Percentiles rank a stretch among this genome's conserved stretches.
Evolutionary conservation across 768 basidiomycete species (phyloP).

Genomic region (Agrocybe praecox): DNA sequence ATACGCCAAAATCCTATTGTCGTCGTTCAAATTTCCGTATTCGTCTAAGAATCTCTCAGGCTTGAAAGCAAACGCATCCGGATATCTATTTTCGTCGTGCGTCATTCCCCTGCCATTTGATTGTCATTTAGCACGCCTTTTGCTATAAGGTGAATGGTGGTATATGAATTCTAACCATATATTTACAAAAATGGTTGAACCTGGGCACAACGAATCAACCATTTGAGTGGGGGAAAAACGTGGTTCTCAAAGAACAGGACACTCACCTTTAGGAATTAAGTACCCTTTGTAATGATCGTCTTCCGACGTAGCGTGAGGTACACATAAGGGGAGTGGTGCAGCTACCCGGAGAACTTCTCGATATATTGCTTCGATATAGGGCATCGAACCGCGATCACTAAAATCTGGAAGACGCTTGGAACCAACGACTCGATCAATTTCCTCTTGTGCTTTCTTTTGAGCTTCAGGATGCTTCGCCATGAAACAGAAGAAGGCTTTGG

Average conservation of each 20-base stretch:
- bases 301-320: slow-evolving; percentile 31
- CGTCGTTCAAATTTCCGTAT: slow-evolving; percentile 6
- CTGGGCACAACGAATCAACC: neutral
- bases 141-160: neutral
- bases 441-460: slow-evolving; percentile 38
- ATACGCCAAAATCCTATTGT: slow-evolving; percentile 10
- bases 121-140: neutral
- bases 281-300: slow-evolving; percentile 44
- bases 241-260: no score
- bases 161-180: neutral
- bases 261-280: slow-evolving; percentile 51
- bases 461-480: slow-evolving; percentile 40
- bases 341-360: slow-evolving; percentile 8
- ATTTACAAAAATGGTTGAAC: neutral
- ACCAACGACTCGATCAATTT: slow-evolving; percentile 42
- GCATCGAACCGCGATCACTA: slow-evolving; percentile 30
- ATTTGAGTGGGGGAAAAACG: no score
- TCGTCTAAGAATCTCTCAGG: slow-evolving; percentile 28
- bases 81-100: slow-evolving; percentile 23
- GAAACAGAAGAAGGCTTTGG: slow-evolving; percentile 37
- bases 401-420: slow-evolving; percentile 36
- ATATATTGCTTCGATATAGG: slow-evolving; percentile 27
- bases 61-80: slow-evolving; percentile 24
- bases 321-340: slow-evolving; percentile 14
- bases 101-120: slow-evolving; percentile 20